These are phyloP conservation scores for Kwoniella shivajii DNA, from an alignment of 1,284 basidiomycete species.

Conservation along the genomic window DNA sequence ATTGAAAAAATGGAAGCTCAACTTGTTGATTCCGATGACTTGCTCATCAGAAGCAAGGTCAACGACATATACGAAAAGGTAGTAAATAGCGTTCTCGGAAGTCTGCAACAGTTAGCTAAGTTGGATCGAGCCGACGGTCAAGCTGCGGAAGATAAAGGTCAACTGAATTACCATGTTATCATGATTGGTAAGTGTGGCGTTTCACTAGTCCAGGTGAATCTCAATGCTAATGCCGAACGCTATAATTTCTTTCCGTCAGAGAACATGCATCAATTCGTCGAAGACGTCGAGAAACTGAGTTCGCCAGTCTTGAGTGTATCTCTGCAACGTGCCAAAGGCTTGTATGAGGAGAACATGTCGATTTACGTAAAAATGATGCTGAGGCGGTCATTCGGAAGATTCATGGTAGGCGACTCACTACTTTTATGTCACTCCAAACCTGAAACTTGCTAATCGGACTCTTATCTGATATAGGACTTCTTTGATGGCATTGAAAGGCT, in stretches of 20 bases:
- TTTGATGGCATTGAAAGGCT: conserved; percentile 89
- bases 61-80: conserved; percentile 86
- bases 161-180: conserved; percentile 93
- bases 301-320: conserved; percentile 65
- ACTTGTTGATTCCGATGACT: conserved; percentile 68
- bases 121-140: conserved; percentile 68
- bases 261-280: conserved; percentile 92
- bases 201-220: neutral
- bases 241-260: conserved; percentile 59
- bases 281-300: conserved; percentile 71
- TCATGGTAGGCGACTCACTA: conserved; percentile 67
- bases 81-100: conserved; percentile 85
- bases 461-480: conserved; percentile 69
- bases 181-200: conserved; percentile 72
- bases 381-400: conserved; percentile 79
- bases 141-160: conserved; percentile 86
- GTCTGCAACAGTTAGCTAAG: conserved; percentile 91
- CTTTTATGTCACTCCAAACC: neutral
- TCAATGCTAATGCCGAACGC: neutral
- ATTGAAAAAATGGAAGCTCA: conserved; percentile 82
- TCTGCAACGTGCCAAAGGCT: conserved; percentile 71
- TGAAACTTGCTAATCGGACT: neutral
- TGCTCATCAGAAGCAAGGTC: conserved; percentile 76
- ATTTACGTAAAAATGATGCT: conserved; percentile 87
- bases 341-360: conserved; percentile 83